Evolutionary conservation across 495 filamentous ascomycete species (phyloP), one percentile per base, ranked within the genome.

Genomic region (Neurospora discreta): DNA sequence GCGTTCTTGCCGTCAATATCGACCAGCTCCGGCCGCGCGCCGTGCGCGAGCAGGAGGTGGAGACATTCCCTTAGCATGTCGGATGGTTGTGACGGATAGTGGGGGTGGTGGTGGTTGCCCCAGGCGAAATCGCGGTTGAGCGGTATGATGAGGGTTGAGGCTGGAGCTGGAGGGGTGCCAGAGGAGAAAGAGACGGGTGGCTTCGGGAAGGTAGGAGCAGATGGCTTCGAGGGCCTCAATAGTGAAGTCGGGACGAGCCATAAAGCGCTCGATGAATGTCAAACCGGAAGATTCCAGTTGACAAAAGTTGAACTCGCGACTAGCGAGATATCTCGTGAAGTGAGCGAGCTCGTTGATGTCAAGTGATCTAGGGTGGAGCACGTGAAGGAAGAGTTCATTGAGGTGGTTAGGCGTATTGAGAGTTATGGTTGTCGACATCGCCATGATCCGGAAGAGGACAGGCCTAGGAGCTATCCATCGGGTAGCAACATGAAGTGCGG

Each of bases 371-470:
- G 73, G 71, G 71, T 75, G 69, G 16, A 75, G 69, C 18, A 73
- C 69, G 43, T 75, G 73, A 2, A 75, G 71, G 69, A 75, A 75
- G 8, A 72, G 72, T 52, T 75, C 73, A 43, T 60, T 33, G 26
- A 42, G 26, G 38, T 73, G 58, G 73, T 75, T 75, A 39, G 71
- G n/a, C 13, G 58, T 26, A 41, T 18, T 33, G 46, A 36, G 52
- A 4, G 68, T 39, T 23, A 71, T 38, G 13, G 68, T 39, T 7
- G 73, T 46, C 6, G 69, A n/a, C 1, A 60, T 40, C 36, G 26
- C 20, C 60, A 69, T 46, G 41, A 73, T 70, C 42, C 71, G 68
- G 58, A 71, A 67, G 23, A 75, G 69, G 13, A 75, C 68, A n/a
- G 68, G 73, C 23, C 40, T 36, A 2, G 73, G 71, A 38, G 71